These are phyloP conservation scores for Barnettozyma sucrosica DNA, from an alignment of 805 yeast genomes.

Conservation along the genomic window DNA sequence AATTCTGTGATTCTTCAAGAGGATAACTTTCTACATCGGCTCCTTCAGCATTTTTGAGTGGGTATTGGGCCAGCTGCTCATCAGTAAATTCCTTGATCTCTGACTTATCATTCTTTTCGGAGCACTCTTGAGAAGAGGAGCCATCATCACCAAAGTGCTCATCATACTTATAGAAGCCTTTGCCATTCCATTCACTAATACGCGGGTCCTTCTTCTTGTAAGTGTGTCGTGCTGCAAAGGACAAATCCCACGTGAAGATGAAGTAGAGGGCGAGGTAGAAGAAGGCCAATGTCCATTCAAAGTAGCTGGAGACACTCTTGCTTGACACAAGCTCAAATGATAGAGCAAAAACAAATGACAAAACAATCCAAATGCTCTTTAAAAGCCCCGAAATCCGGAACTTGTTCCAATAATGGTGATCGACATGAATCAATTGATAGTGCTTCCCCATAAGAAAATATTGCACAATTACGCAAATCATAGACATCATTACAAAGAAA, in stretches of 20 bases:
- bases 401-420: slow-evolving; percentile 33
- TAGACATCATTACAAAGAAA: slow-evolving; percentile 52
- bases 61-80: slow-evolving; percentile 21
- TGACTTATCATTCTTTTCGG: not conserved
- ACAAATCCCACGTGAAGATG: slow-evolving; percentile 62
- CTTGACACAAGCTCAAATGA: slow-evolving; percentile 49
- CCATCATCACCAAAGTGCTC: slow-evolving; percentile 15
- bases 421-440: slow-evolving; percentile 33
- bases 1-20: not conserved
- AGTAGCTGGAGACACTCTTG: slow-evolving; percentile 30
- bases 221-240: slow-evolving; percentile 48
- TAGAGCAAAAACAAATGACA: slow-evolving; percentile 64
- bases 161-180: slow-evolving; percentile 23
- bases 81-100: slow-evolving; percentile 20
- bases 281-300: slow-evolving; percentile 87
- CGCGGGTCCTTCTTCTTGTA: slow-evolving; percentile 20
- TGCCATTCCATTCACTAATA: slow-evolving; percentile 21
- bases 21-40: not conserved
- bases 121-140: not conserved
- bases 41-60: slow-evolving; percentile 5
- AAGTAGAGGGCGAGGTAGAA: slow-evolving; percentile 71
- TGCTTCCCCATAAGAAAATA: slow-evolving; percentile 42
- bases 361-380: slow-evolving; percentile 59
- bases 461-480: slow-evolving; percentile 39
- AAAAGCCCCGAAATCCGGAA: slow-evolving; percentile 43